Percentiles rank a stretch among this genome's conserved stretches.
Evolutionary conservation across 805 yeast genomes (phyloP).

Genomic region (Cyberlindnera saturnus): DNA sequence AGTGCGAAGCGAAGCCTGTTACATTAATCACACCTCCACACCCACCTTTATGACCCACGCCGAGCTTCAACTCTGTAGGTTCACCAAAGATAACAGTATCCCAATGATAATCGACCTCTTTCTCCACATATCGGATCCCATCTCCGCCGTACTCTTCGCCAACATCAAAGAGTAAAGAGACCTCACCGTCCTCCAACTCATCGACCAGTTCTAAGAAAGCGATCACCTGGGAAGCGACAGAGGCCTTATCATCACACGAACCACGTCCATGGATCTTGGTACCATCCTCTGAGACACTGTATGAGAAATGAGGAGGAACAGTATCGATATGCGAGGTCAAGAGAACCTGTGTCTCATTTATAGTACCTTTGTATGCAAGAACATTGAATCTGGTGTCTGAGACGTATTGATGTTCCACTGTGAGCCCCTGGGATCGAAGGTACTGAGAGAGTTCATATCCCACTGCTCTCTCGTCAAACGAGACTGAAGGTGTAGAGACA

Average conservation of each 20-base stretch:
- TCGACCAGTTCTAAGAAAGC: conserved; percentile 44
- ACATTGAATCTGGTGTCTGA: conserved; percentile 38
- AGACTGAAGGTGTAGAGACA: conserved; percentile 10
- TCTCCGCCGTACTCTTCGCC: conserved; percentile 58
- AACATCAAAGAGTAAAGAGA: conserved; percentile 50
- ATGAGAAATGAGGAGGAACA: conserved; percentile 57
- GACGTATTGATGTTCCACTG: conserved; percentile 40
- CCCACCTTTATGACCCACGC: conserved; percentile 62
- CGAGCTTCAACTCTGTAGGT: conserved; percentile 61
- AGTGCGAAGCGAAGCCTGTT: conserved; percentile 50
- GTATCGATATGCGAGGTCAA: conserved; percentile 63
- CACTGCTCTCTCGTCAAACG: conserved; percentile 5
- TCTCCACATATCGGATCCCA: conserved; percentile 46
- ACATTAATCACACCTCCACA: conserved; percentile 34
- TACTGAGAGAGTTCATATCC: conserved; percentile 2
- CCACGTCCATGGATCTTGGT: conserved; percentile 56
- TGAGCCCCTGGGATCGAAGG: conserved; percentile 14
- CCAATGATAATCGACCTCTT: conserved; percentile 41
- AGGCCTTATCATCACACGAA: conserved; percentile 57
- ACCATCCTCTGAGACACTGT: conserved; percentile 34
- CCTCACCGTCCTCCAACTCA: conserved; percentile 44
- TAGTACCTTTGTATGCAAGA: conserved; percentile 46
- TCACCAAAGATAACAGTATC: conserved; percentile 60
- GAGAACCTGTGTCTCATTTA: conserved; percentile 39
- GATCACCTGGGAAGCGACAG: conserved; percentile 53